These are phyloP conservation scores for Gautieria morchelliformis DNA, from an alignment of 768 basidiomycete species.

Conservation along the genomic window DNA sequence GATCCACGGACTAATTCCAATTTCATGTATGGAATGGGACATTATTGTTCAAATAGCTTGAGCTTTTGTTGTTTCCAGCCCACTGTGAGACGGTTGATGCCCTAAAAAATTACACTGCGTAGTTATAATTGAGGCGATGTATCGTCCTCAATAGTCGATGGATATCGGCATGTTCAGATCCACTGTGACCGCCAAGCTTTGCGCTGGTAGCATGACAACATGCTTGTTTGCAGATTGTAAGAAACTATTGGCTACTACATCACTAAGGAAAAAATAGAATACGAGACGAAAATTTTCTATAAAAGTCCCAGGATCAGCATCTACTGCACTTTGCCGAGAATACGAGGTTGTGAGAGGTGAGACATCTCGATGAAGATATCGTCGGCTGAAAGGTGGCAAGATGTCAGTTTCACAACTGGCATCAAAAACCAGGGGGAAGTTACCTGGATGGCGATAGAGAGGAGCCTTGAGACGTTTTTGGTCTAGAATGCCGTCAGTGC, in stretches of 20 bases:
- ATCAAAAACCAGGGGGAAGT: neutral
- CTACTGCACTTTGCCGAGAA: slow-evolving; percentile 36
- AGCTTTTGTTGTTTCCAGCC: too few species aligned
- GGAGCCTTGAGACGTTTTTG: slow-evolving; percentile 92
- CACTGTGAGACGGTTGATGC: too few species aligned
- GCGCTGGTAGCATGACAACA: too few species aligned
- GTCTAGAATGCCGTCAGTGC: slow-evolving; percentile 31
- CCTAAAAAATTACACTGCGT: too few species aligned
- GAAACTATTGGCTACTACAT: too few species aligned
- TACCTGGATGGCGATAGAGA: slow-evolving; percentile 81
- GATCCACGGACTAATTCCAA: neutral
- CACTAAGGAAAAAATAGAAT: neutral
- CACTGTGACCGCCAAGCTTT: too few species aligned
- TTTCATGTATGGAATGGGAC: too few species aligned
- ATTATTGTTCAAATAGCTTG: neutral
- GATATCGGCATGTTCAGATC: too few species aligned
- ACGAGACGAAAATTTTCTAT: neutral
- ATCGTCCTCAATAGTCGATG: too few species aligned
- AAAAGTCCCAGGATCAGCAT: neutral
- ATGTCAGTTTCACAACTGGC: neutral
- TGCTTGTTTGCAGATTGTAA: too few species aligned
- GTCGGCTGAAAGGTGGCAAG: slow-evolving; percentile 35
- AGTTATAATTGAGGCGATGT: too few species aligned
- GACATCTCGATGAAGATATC: slow-evolving; percentile 96
- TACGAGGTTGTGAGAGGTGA: slow-evolving; percentile 72